A percentile compares a stretch with the other conserved stretches of the same genome.
These are phyloP conservation scores for Stropharia rugosoannulata DNA, from an alignment of 768 basidiomycete genomes.

Conservation along the genomic window DNA sequence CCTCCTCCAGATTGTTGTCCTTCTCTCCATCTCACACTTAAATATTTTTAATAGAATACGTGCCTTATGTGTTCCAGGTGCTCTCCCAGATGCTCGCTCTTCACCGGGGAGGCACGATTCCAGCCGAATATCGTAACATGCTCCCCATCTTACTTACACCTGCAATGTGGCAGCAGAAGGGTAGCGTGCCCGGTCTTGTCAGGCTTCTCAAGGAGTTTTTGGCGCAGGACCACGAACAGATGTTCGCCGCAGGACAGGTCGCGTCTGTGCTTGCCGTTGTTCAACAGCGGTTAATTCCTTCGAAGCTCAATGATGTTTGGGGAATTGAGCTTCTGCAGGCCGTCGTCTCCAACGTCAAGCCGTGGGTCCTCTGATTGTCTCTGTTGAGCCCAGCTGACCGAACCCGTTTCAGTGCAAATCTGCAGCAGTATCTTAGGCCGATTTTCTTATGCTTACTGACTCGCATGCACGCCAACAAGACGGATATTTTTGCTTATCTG, in stretches of 20 bases:
- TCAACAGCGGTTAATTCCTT: conserved; percentile 87
- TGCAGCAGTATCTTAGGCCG: conserved; percentile 74
- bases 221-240: conserved; percentile 61
- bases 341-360: conserved; percentile 68
- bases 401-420: conserved; percentile 43
- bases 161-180: conserved; percentile 88
- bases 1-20: background rate
- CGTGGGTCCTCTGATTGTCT: conserved; percentile 47
- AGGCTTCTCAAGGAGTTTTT: conserved; percentile 86
- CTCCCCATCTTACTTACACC: conserved; percentile 85
- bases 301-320: conserved; percentile 85
- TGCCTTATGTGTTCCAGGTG: conserved; percentile 97
- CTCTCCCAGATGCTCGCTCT: conserved; percentile 93
- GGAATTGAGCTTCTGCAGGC: conserved; percentile 88
- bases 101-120: conserved; percentile 57
- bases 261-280: conserved; percentile 80
- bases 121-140: conserved; percentile 74
- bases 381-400: background rate
- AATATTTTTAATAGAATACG: conserved; percentile 66
- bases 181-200: conserved; percentile 92
- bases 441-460: conserved; percentile 78
- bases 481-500: conserved; percentile 82
- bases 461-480: conserved; percentile 85
- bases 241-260: conserved; percentile 72
- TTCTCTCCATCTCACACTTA: background rate